Percentiles rank a stretch among this genome's conserved stretches.
phyloP scores from a whole-genome alignment of 805 yeast genomes.

The Saturnispora dispora region DNA sequence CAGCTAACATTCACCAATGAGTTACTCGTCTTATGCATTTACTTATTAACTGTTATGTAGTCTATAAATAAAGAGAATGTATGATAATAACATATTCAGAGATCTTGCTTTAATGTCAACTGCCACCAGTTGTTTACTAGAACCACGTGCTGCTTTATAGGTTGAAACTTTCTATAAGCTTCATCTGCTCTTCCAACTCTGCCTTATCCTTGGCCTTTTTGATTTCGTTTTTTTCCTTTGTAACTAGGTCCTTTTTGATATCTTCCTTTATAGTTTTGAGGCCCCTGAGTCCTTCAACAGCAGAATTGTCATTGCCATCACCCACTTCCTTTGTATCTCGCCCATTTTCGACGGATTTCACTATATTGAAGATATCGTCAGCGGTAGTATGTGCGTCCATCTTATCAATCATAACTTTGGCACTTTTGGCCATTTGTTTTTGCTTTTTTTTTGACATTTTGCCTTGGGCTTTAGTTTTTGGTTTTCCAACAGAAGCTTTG shows the following conservation, averaged over 20 bases:
- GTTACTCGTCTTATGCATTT: not conserved
- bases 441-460: constrained; percentile 17
- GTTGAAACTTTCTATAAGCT: constrained; percentile 37
- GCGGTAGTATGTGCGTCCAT: constrained; percentile 19
- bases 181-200: constrained; percentile 39
- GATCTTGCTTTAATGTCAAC: not conserved
- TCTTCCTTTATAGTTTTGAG: constrained; percentile 34
- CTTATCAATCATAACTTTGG: constrained; percentile 21
- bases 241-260: constrained; percentile 30
- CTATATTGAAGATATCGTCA: constrained; percentile 18
- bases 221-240: constrained; percentile 14
- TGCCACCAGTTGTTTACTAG: constrained; percentile 1
- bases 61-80: not conserved
- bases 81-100: no score
- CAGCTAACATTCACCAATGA: not conserved
- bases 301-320: not conserved
- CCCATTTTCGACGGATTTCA: constrained; percentile 10
- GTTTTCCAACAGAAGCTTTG: not conserved
- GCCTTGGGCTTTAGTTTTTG: not conserved
- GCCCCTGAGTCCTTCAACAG: constrained; percentile 25
- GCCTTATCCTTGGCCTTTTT: constrained; percentile 29
- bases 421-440: constrained; percentile 17
- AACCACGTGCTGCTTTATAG: constrained; percentile 11
- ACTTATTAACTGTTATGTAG: not conserved
- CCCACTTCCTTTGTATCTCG: constrained; percentile 11